Evolutionary conservation across 2,329 filamentous ascomycete genomes (phyloP).

Genomic region (Cladophialophora psammophila): DNA sequence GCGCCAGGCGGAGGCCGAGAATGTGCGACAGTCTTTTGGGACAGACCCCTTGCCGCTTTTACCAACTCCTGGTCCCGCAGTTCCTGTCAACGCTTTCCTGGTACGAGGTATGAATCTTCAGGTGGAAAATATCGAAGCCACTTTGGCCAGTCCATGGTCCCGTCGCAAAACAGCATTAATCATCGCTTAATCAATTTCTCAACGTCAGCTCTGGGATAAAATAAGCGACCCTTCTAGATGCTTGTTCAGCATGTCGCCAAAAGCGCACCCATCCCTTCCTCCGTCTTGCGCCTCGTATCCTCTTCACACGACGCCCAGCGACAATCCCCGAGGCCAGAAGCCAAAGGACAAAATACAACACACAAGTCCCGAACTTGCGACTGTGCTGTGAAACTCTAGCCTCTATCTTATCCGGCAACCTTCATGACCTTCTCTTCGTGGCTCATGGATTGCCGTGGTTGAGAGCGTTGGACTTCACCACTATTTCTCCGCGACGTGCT

Average conservation of each 20-base stretch:
- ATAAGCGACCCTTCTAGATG: conserved; percentile 6
- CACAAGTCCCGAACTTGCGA: background rate
- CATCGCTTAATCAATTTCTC: background rate
- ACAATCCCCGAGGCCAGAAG: background rate
- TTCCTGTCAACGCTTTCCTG: conserved; percentile 7
- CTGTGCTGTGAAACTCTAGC: background rate
- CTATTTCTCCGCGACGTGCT: conserved; percentile 34
- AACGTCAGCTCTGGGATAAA: background rate
- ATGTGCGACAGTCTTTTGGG: background rate
- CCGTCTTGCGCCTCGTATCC: background rate
- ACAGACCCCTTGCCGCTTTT: conserved; percentile 12
- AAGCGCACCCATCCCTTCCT: background rate
- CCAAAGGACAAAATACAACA: background rate
- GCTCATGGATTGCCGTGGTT: conserved; percentile 11
- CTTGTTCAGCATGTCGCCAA: background rate
- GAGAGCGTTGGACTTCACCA: conserved; percentile 32
- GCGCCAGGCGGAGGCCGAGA: conserved; percentile 1
- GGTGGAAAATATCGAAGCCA: conserved; percentile 9
- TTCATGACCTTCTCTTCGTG: conserved; percentile 36
- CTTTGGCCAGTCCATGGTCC: background rate
- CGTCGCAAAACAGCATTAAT: background rate
- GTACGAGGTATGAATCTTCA: conserved; percentile 9
- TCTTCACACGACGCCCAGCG: background rate
- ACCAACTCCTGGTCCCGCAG: background rate
- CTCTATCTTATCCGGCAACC: conserved; percentile 26